phyloP scores from a whole-genome alignment of 352 stramenopile genomes.

The Pythium pyrilobum region DNA sequence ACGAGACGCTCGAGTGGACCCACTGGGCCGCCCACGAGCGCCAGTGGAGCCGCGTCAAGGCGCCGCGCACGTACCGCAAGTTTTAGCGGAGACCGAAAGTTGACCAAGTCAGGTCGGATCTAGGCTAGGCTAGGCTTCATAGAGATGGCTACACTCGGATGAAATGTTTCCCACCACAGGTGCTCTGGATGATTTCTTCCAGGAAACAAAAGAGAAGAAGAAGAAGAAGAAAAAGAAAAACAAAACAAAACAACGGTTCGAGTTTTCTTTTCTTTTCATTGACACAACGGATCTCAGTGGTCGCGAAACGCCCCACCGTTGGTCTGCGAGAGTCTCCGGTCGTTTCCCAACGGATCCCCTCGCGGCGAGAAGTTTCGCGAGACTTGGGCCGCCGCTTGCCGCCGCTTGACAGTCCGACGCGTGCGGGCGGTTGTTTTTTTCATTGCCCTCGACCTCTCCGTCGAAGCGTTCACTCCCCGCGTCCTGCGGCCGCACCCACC shows the following conservation, averaged over 20 bases:
- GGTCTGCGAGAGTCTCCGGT: no score
- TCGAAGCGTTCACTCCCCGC: not conserved
- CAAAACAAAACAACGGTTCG: not conserved
- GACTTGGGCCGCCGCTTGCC: no score
- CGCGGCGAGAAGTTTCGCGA: no score
- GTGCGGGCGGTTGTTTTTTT: no score
- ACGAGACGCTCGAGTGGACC: constrained; percentile 42
- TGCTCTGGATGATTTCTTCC: no score
- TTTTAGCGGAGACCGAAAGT: constrained; percentile 29
- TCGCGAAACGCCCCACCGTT: not conserved
- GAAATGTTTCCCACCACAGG: no score
- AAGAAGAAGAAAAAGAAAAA: not conserved
- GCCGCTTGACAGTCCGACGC: no score
- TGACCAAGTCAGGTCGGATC: not conserved
- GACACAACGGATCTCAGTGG: not conserved
- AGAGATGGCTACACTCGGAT: constrained; percentile 1
- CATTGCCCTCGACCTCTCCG: not conserved
- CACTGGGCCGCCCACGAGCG: constrained; percentile 52
- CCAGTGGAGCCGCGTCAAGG: constrained; percentile 55
- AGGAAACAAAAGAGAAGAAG: no score
- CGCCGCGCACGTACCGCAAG: constrained; percentile 46
- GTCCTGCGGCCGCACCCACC: not conserved
- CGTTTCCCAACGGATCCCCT: no score
- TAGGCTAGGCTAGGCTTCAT: not conserved
- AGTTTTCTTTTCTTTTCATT: not conserved